Evolutionary conservation across 1,284 basidiomycete genomes (phyloP).

Genomic region (Pyrrhoderma noxium): DNA sequence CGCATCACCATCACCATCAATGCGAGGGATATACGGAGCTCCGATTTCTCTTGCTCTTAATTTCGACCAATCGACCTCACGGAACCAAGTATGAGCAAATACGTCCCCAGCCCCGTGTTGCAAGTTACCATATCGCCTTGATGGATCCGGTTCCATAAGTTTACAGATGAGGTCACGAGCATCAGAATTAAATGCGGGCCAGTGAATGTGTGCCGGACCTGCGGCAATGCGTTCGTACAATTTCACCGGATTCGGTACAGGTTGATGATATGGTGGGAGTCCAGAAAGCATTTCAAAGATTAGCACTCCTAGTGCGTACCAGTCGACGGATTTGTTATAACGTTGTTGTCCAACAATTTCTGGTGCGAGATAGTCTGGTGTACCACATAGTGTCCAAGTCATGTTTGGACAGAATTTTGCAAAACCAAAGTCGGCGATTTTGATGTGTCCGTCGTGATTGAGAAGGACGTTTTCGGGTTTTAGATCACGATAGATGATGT

Average conservation of each 20-base stretch:
- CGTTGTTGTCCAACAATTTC: slow-evolving; percentile 34
- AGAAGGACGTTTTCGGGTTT: slow-evolving; percentile 98
- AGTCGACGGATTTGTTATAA: slow-evolving; percentile 80
- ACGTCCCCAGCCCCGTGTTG: slow-evolving; percentile 90
- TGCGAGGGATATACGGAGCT: slow-evolving; percentile 28
- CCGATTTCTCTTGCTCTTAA: slow-evolving; percentile 83
- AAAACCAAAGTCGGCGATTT: slow-evolving; percentile 98
- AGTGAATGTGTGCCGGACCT: slow-evolving; percentile 71
- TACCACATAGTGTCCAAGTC: slow-evolving; percentile 97
- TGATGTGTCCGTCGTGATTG: slow-evolving; percentile 92
- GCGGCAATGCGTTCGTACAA: slow-evolving; percentile 78
- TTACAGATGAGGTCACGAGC: slow-evolving; percentile 88
- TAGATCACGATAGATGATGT: slow-evolving; percentile 96
- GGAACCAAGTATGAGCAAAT: slow-evolving; percentile 95
- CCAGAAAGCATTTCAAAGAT: slow-evolving; percentile 97
- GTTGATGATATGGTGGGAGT: slow-evolving; percentile 64
- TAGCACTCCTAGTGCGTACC: slow-evolving; percentile 97
- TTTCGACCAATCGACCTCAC: slow-evolving; percentile 92
- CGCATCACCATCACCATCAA: slow-evolving; percentile 18
- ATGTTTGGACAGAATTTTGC: slow-evolving; percentile 87
- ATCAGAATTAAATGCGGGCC: slow-evolving; percentile 81
- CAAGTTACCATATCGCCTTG: slow-evolving; percentile 91
- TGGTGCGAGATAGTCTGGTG: slow-evolving; percentile 93
- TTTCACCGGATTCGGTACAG: slow-evolving; percentile 49
- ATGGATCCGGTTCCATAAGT: slow-evolving; percentile 85